Percentiles rank a stretch among this genome's conserved stretches.
Evolutionary conservation across 495 filamentous ascomycete species (phyloP).

Genomic region (Articulospora tetracladia): DNA sequence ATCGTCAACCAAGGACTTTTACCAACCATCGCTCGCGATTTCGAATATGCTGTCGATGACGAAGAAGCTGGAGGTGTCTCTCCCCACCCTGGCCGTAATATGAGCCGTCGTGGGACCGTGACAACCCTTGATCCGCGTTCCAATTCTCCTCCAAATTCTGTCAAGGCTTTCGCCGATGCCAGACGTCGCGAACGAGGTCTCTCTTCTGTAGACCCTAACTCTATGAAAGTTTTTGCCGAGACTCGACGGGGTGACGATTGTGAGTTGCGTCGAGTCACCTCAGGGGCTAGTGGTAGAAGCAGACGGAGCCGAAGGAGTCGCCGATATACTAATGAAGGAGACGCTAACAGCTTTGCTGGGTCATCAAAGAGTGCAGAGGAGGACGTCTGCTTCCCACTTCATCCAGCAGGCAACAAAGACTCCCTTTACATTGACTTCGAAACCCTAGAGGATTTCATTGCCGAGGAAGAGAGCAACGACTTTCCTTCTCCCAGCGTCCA

Average conservation of each 20-base stretch:
- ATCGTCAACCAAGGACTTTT: conserved; percentile 29
- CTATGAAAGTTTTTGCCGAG: conserved; percentile 26
- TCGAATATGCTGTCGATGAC: conserved; percentile 82
- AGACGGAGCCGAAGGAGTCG: conserved; percentile 35
- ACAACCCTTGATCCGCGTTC: conserved; percentile 54
- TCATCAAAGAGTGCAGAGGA: conserved; percentile 63
- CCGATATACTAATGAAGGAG: conserved; percentile 38
- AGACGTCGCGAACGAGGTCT: conserved; percentile 53
- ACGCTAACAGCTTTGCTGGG: conserved; percentile 40
- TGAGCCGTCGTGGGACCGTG: conserved; percentile 42
- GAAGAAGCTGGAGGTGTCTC: conserved; percentile 56
- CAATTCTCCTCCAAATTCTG: conserved; percentile 89
- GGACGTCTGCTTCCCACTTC: conserved; percentile 78
- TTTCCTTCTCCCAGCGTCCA: conserved; percentile 26
- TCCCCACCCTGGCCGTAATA: conserved; percentile 22
- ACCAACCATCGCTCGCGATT: conserved; percentile 59
- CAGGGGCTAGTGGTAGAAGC: conserved; percentile 55
- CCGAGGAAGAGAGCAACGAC: conserved; percentile 40
- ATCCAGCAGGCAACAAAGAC: conserved; percentile 42
- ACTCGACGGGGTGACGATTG: conserved; percentile 59
- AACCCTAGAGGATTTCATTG: conserved; percentile 81
- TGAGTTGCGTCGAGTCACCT: conserved; percentile 67
- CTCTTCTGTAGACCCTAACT: conserved; percentile 42
- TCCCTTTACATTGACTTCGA: conserved; percentile 75
- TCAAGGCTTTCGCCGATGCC: conserved; percentile 91